phyloP scores from a whole-genome alignment of 2,329 filamentous ascomycete species.

The Ceratocystis variospora region DNA sequence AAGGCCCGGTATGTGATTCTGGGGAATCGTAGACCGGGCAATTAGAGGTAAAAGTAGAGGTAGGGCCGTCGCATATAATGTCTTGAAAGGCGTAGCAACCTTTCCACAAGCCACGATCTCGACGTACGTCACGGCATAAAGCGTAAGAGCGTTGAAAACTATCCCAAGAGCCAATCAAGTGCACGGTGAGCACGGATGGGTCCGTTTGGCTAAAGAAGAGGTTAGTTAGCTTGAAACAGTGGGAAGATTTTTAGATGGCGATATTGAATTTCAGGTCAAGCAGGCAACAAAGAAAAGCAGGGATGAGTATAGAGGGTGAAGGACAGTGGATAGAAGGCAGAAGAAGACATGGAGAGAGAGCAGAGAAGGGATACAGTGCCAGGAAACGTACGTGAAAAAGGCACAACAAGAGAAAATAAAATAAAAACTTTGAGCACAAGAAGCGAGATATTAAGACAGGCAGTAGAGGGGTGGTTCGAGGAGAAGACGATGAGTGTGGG shows the following conservation, averaged over 20 bases:
- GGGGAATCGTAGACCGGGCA: background rate
- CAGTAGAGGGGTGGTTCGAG: background rate
- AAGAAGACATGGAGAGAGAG: background rate
- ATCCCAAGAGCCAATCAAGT: conserved; percentile 86
- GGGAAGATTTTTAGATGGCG: background rate
- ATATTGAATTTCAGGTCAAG: background rate
- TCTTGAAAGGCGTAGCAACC: conserved; percentile 78
- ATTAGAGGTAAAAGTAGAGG: conserved; percentile 20
- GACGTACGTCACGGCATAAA: conserved; percentile 67
- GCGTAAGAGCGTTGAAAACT: conserved; percentile 69
- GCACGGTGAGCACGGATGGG: conserved; percentile 52
- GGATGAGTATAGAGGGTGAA: background rate
- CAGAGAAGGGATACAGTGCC: background rate
- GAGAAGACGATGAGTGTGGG: background rate
- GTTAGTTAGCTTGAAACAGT: background rate
- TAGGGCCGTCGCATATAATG: conserved; percentile 58
- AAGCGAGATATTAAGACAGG: background rate
- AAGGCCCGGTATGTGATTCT: background rate
- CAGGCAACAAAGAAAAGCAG: background rate
- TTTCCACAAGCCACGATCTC: conserved; percentile 65
- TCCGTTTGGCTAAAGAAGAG: conserved; percentile 38
- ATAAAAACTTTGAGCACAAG: background rate
- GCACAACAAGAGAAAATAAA: background rate
- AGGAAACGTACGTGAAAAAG: background rate
- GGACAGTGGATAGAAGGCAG: background rate